A percentile compares a stretch with the other conserved stretches of the same genome.
These are phyloP conservation scores for Nannizziopsis arthrosporioides DNA, from an alignment of 2,329 filamentous ascomycete species.

Conservation along the genomic window DNA sequence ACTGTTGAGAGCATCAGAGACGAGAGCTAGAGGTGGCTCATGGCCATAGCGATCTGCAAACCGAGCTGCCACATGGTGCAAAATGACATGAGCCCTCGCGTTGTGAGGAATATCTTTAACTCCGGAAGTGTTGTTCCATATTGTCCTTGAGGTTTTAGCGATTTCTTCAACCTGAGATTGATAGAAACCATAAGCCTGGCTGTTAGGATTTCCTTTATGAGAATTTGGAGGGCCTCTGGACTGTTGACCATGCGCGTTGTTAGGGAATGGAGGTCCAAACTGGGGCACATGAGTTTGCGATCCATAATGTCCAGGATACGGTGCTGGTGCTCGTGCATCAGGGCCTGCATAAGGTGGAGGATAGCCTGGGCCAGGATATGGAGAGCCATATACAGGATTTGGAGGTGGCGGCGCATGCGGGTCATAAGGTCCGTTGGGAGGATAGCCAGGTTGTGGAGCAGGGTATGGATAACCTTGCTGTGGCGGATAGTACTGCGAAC, in stretches of 20 bases:
- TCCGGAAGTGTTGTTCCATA: constrained; percentile 51
- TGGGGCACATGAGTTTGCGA: constrained; percentile 15
- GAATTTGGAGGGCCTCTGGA: constrained; percentile 9
- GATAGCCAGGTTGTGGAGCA: constrained; percentile 17
- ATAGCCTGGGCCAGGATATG: constrained; percentile 18
- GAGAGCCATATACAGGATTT: constrained; percentile 18
- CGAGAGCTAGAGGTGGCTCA: constrained; percentile 46
- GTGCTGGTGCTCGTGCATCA: constrained; percentile 15
- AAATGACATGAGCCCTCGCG: constrained; percentile 51
- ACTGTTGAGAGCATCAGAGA: constrained; percentile 48
- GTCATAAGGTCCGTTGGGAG: constrained; percentile 15
- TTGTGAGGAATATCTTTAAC: constrained; percentile 51
- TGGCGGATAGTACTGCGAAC: constrained; percentile 18
- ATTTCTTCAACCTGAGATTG: constrained; percentile 43
- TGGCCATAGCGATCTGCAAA: constrained; percentile 49
- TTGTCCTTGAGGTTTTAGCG: constrained; percentile 44
- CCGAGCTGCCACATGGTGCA: constrained; percentile 50
- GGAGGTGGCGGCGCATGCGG: constrained; percentile 16
- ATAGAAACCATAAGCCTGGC: constrained; percentile 35
- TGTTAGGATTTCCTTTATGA: constrained; percentile 15
- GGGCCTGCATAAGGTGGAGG: constrained; percentile 17
- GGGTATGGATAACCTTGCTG: constrained; percentile 18
- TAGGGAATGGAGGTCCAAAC: constrained; percentile 11
- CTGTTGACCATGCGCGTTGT: constrained; percentile 6
- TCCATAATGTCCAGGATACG: constrained; percentile 13